These are phyloP conservation scores for Coniferiporia sulphurascens DNA, from an alignment of 1,284 basidiomycete genomes.

Conservation along the genomic window DNA sequence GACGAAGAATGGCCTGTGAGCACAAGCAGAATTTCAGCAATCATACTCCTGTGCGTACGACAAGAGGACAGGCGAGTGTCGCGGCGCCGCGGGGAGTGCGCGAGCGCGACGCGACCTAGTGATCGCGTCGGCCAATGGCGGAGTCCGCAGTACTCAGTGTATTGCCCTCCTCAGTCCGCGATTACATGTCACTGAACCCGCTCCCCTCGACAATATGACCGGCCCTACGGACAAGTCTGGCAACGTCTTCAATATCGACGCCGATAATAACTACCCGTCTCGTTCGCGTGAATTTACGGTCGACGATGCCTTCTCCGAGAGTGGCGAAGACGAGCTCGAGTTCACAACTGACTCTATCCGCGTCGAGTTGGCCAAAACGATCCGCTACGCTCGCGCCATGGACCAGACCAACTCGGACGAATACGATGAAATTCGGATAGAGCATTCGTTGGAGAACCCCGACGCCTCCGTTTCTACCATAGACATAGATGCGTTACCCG, in stretches of 20 bases:
- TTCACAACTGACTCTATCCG: slow-evolving; percentile 57
- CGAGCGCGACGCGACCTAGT: background rate
- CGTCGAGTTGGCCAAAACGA: slow-evolving; percentile 50
- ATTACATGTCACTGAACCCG: background rate
- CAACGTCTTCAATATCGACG: background rate
- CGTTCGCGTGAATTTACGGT: slow-evolving; percentile 35
- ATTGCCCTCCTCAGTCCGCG: background rate
- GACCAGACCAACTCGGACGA: slow-evolving; percentile 29
- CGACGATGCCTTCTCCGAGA: slow-evolving; percentile 66
- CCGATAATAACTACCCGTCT: background rate
- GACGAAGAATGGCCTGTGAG: slow-evolving; percentile 82
- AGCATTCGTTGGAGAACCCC: slow-evolving; percentile 28
- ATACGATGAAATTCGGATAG: slow-evolving; percentile 15
- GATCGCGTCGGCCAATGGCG: background rate
- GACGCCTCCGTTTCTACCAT: slow-evolving; percentile 56
- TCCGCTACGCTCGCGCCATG: slow-evolving; percentile 20
- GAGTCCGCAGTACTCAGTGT: background rate
- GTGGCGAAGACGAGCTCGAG: slow-evolving; percentile 46
- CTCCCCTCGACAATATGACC: background rate
- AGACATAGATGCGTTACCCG: slow-evolving; percentile 32
- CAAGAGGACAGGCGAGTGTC: background rate
- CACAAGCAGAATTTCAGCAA: slow-evolving; percentile 79
- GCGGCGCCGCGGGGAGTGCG: slow-evolving; percentile 9
- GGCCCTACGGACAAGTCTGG: background rate
- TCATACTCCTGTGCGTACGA: slow-evolving; percentile 42